Evolutionary conservation across 371 early-diverging fungal genomes (phyloP), one percentile per base, ranked within the genome.

Genomic region (Encephalitozoon romaleae): DNA sequence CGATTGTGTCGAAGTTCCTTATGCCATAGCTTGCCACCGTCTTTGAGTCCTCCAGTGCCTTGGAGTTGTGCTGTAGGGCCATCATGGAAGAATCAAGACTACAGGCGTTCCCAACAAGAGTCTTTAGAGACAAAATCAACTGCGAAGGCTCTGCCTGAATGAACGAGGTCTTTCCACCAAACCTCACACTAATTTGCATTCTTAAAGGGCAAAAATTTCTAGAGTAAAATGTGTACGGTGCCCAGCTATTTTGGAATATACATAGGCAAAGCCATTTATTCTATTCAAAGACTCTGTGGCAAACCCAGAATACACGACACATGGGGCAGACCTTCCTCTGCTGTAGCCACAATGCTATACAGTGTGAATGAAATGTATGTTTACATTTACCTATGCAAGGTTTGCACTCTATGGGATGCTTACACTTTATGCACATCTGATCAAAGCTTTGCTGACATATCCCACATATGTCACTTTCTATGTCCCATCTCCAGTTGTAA

Each of bases 371-470:
- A 67, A 81, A 85, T n/a, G 73, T 74, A 59, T 85, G 86, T 12
- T 75, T 77, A 72, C 86, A 85, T 8, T 15, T 68, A 5, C 86
- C 86, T 30, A 76, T 52, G 43, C 80, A 76, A 3, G 86, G 86
- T 11, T 77, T 68, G 71, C 86, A 85, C 34, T 81, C 76, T n/a
- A 83, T 67, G 15, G 86, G 86, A 72, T 85, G 86, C 38, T 54
- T 73, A 65, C 86, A 85, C 47, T 81, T 76, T 23, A 77, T 64
- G 67, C 86, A 85, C 78, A 81, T 81, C 38, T 80, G 80, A 55
- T 81, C 80, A 72, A 85, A 84, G 9, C 74, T 59, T 70, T 85
- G 86, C 66, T 85, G 86, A 65, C 86, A 85, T 70, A 85, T 85
- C 5, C 85, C 78, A 71, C 86, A 85, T 12, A 81, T 78, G 1